Base-by-base conservation (phyloP, 192 early-diverging fungal genomes). In the Linnemannia schmuckeri region DNA sequence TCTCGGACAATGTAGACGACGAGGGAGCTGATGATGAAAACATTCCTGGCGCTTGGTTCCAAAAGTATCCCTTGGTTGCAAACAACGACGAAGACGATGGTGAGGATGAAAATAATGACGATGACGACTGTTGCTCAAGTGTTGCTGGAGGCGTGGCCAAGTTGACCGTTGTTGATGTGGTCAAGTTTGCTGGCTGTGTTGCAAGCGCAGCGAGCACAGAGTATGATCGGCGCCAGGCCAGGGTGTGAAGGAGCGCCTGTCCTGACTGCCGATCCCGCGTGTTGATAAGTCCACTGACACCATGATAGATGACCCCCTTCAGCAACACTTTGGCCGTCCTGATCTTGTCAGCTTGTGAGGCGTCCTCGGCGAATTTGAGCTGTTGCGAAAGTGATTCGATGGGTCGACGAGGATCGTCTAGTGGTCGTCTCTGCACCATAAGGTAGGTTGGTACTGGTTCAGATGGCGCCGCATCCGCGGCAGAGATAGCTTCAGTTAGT, bases 141-240 rank as follows among this genome's bases (percentile, higher is more conserved):
- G 83, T 44, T 27, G 41, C 54, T 24, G 79, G 38, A 33, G 83
- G 78, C 35, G 77, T 70, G 15, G 70, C 12, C 20, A 54, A 49
- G 10, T 66, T 15, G 24, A 37, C 37, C 37, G 42, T 20, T 20
- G 63, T 30, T 10, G 38, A n/a, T 35, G 8, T 3, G 38, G 18
- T 46, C 12, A 12, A 42, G 10, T 24, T 33, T 17, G 75, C 52
- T 17, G 84, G 47, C n/a, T 73, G 57, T 38, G 12, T 68, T 17
- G 79, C 74, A 27, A 52, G 63, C 2, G 79, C 55, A 1, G 70
- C 74, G 17, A 86, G 69, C 0, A 72, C 76, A 4, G 69, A 55
- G 47, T 86, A 86, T 1, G 78, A 80, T 0, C 72, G 68, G n/a
- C 37, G 42, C 84, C 78, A 86, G 20, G 84, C 84, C 33, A 86